Evolutionary conservation across 2,329 filamentous ascomycete species (phyloP).

Genomic region (Fusarium verticillioides): DNA sequence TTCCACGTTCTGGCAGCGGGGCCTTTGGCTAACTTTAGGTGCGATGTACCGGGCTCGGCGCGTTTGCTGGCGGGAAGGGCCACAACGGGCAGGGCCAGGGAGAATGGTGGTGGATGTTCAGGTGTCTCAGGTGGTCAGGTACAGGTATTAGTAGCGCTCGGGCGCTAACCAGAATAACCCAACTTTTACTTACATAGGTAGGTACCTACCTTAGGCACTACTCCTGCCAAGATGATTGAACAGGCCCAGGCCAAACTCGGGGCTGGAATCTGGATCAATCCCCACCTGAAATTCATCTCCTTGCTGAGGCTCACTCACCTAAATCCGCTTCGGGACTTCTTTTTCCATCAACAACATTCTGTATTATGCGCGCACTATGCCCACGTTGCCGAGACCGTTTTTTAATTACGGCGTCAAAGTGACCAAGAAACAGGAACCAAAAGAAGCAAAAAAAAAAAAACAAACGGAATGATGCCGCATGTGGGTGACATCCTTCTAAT

Average conservation of each 20-base stretch:
- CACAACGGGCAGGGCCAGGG: slow-evolving; percentile 3
- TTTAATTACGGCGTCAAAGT: slow-evolving; percentile 6
- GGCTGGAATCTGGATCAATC: neutral
- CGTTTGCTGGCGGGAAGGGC: slow-evolving; percentile 5
- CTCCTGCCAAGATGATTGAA: neutral
- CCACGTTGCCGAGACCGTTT: slow-evolving; percentile 19
- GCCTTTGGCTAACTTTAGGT: neutral
- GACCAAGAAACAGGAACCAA: neutral
- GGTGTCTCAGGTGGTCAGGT: slow-evolving; percentile 34
- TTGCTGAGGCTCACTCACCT: slow-evolving; percentile 6
- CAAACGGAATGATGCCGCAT: neutral
- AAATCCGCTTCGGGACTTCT: slow-evolving; percentile 9
- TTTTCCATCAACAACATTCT: slow-evolving; percentile 39
- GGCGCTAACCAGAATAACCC: slow-evolving; percentile 6
- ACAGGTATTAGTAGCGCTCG: neutral
- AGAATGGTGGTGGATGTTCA: slow-evolving; percentile 30
- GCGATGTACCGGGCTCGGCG: neutral
- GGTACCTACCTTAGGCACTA: no score
- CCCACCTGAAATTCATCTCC: slow-evolving; percentile 1
- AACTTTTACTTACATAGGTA: neutral
- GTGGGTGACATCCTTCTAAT: slow-evolving; percentile 3
- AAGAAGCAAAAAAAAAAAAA: slow-evolving; percentile 2
- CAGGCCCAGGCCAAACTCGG: neutral
- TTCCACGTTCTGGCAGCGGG: slow-evolving; percentile 26
- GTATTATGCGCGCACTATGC: slow-evolving; percentile 19